These are phyloP conservation scores for Rhodomyrtus psidioides DNA, from an alignment of 441 rosid species.

Conservation along the genomic window DNA sequence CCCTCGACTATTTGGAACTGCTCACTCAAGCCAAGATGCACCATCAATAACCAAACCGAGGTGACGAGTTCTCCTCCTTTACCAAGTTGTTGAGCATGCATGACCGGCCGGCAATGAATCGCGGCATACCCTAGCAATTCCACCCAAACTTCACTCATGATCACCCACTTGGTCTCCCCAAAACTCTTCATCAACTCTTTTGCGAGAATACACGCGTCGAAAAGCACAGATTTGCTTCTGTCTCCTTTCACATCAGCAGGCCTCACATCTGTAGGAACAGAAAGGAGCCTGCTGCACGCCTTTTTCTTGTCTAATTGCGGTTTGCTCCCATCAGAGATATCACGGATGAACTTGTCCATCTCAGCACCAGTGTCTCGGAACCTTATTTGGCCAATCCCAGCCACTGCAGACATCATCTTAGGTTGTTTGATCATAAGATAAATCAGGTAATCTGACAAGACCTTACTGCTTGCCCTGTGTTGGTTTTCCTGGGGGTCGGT, in stretches of 20 bases:
- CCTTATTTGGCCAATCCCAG: not conserved
- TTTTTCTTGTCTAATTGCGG: rapidly evolving
- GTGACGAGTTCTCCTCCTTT: not conserved
- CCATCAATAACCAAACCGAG: not conserved
- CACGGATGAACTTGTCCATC: not conserved
- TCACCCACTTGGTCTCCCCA: not conserved
- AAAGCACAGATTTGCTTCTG: too few relatives aligned
- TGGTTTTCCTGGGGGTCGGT: rapidly evolving
- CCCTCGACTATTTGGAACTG: not conserved
- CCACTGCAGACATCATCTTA: not conserved
- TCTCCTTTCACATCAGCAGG: not conserved
- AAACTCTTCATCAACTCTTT: not conserved
- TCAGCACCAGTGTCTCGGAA: not conserved
- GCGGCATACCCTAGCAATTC: not conserved
- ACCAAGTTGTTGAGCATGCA: not conserved
- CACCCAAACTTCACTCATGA: not conserved
- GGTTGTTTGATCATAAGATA: not conserved
- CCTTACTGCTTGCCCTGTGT: not conserved
- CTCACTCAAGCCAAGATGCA: not conserved
- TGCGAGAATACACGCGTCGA: too few relatives aligned
- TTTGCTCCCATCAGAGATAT: not conserved
- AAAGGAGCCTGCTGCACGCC: not conserved
- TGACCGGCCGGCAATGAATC: not conserved
- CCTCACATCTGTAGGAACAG: not conserved
- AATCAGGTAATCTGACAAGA: not conserved